A percentile compares a stretch with the other conserved stretches of the same genome.
Evolutionary conservation across 805 yeast genomes (phyloP).

Genomic region (Blastobotrys robertii): DNA sequence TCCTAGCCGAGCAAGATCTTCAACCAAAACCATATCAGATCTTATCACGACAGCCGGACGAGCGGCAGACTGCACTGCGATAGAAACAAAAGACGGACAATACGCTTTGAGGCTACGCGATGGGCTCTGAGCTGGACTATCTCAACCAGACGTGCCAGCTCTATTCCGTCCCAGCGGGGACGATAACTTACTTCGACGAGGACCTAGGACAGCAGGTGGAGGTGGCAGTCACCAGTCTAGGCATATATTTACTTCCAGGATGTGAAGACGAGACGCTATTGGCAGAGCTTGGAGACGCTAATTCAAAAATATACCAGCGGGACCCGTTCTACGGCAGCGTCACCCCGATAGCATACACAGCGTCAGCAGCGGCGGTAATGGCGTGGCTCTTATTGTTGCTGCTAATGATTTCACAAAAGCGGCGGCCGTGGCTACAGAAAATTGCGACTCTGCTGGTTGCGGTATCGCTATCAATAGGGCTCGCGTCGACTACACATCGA

Average conservation of each 20-base stretch:
- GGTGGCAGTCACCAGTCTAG: slow-evolving; percentile 3
- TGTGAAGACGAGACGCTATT: slow-evolving; percentile 3
- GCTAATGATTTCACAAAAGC: slow-evolving; percentile 43
- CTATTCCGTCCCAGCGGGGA: slow-evolving; percentile 11
- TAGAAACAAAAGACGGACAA: too few species aligned
- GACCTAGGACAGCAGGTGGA: slow-evolving; percentile 1
- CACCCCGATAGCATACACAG: slow-evolving; percentile 25
- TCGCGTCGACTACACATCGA: slow-evolving; percentile 37
- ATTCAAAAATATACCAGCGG: slow-evolving; percentile 3
- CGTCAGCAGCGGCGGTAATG: slow-evolving; percentile 30
- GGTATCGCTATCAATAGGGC: slow-evolving; percentile 41
- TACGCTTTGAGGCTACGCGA: too few species aligned
- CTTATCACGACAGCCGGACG: too few species aligned
- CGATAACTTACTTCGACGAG: slow-evolving; percentile 7
- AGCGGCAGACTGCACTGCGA: too few species aligned
- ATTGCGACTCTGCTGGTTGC: slow-evolving; percentile 51
- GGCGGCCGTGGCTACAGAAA: slow-evolving; percentile 49
- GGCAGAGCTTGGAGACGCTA: not conserved
- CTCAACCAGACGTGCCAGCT: slow-evolving; percentile 4
- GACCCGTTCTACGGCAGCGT: slow-evolving; percentile 26
- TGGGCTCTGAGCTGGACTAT: not conserved
- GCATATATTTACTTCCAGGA: slow-evolving; percentile 3
- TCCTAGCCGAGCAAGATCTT: too few species aligned
- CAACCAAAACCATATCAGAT: too few species aligned
- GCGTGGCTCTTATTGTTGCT: slow-evolving; percentile 64